A percentile compares a stretch with the other conserved stretches of the same genome.
phyloP scores from a whole-genome alignment of 1,284 basidiomycete genomes.

The Porogramme epimiltina region DNA sequence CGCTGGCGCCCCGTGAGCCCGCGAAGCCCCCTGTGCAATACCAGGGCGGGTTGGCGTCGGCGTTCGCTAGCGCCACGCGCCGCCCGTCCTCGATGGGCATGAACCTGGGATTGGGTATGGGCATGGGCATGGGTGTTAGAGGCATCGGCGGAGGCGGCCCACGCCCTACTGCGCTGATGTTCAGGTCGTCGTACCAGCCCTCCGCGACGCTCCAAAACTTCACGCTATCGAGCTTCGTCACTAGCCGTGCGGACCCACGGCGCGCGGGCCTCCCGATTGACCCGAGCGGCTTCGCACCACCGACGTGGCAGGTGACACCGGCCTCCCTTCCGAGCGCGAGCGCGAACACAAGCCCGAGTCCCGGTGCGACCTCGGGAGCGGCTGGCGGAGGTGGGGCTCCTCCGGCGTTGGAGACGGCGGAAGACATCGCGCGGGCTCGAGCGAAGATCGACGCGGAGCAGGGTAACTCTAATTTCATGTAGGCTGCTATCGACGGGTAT shows the following conservation, averaged over 20 bases:
- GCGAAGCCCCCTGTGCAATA: conserved; percentile 1
- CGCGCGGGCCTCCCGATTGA: conserved; percentile 3
- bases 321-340: neutral
- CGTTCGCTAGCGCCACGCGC: conserved; percentile 5
- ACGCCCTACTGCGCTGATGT: conserved; percentile 8
- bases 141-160: neutral
- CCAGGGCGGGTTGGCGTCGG: conserved; percentile 11
- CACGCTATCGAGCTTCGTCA: conserved; percentile 27
- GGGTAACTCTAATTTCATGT: conserved; percentile 23
- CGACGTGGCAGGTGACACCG: conserved; percentile 17
- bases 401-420: conserved; percentile 27
- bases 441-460: conserved; percentile 24
- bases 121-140: neutral
- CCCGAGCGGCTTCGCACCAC: conserved; percentile 23
- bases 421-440: conserved; percentile 27
- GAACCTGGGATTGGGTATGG: neutral
- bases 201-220: conserved; percentile 28
- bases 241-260: neutral
- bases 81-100: neutral
- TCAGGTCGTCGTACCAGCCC: conserved; percentile 27
- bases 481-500: no score
- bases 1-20: neutral
- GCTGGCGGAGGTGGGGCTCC: no score
- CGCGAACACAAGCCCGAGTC: neutral
- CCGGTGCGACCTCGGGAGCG: neutral